Evolutionary conservation across 2,329 filamentous ascomycete species (phyloP).

Genomic region (Gaeumannomyces tritici): DNA sequence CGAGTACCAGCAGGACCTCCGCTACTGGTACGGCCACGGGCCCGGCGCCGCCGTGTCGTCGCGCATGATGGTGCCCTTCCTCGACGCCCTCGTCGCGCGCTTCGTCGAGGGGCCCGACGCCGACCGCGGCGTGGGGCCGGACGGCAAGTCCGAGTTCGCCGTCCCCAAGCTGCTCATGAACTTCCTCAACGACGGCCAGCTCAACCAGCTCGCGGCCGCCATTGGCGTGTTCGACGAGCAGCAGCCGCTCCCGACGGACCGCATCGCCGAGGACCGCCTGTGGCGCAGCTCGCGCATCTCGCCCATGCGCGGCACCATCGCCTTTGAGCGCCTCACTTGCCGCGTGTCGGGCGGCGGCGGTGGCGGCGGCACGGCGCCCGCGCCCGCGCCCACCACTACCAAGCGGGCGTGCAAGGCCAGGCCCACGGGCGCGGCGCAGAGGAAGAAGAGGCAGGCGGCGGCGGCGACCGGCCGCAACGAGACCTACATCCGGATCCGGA

Average conservation of each 20-base stretch:
- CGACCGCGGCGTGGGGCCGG: conserved; percentile 32
- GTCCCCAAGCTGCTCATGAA: conserved; percentile 49
- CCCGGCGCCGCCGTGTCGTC: conserved; percentile 43
- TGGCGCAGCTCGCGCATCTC: conserved; percentile 47
- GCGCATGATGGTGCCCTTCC: conserved; percentile 52
- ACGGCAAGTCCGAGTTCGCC: conserved; percentile 31
- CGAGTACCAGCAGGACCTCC: conserved; percentile 58
- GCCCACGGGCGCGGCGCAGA: conserved; percentile 6
- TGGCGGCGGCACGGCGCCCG: conserved; percentile 6
- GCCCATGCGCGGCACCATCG: conserved; percentile 56
- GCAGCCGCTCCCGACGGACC: conserved; percentile 32
- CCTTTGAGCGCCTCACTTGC: conserved; percentile 54
- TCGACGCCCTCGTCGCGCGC: conserved; percentile 41
- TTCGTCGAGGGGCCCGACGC: conserved; percentile 40
- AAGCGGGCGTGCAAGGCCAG: conserved; percentile 5
- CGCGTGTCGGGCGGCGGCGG: conserved; percentile 5
- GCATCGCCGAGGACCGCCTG: conserved; percentile 34
- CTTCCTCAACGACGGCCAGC: conserved; percentile 59
- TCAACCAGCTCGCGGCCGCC: conserved; percentile 49
- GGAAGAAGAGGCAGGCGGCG: background rate
- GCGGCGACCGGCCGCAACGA: conserved; percentile 14
- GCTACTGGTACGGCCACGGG: conserved; percentile 58
- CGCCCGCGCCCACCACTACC: conserved; percentile 6
- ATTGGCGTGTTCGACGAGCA: conserved; percentile 53
- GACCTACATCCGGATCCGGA: conserved; percentile 43